phyloP scores from a whole-genome alignment of 129 eudicot species.

The Cynara cardunculus region DNA sequence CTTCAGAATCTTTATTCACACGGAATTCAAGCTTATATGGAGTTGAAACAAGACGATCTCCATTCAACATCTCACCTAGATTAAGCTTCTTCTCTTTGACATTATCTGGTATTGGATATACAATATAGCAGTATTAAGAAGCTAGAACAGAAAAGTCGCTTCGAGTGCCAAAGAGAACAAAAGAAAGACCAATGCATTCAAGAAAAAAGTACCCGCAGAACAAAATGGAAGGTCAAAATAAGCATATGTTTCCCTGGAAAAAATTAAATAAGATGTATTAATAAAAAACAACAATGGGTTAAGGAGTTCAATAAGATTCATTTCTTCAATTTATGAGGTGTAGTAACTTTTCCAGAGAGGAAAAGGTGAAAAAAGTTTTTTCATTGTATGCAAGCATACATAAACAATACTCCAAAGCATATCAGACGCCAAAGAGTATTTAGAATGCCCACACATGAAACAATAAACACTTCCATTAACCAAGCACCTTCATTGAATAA shows the following conservation, averaged over 20 bases:
- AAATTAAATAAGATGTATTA: background rate
- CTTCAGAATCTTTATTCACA: slow-evolving; percentile 34
- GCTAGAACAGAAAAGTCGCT: background rate
- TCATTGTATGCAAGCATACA: too few relatives aligned
- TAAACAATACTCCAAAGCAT: too few relatives aligned
- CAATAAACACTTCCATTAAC: background rate
- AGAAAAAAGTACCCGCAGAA: slow-evolving; percentile 13
- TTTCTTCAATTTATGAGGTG: too few relatives aligned
- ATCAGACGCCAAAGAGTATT: too few relatives aligned
- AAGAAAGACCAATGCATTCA: background rate
- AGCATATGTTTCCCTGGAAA: slow-evolving; percentile 38
- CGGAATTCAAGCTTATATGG: slow-evolving; percentile 35
- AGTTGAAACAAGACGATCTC: slow-evolving; percentile 43
- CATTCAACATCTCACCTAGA: slow-evolving; percentile 49
- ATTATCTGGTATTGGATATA: slow-evolving; percentile 24
- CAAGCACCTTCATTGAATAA: background rate
- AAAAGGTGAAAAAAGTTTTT: too few relatives aligned
- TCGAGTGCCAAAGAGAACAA: background rate
- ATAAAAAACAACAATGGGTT: background rate
- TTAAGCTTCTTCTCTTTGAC: slow-evolving; percentile 32
- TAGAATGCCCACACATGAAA: background rate
- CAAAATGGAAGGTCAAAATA: slow-evolving; percentile 39
- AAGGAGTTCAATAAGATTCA: background rate
- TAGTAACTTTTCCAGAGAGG: too few relatives aligned
- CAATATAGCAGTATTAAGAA: background rate